phyloP scores from a whole-genome alignment of 2,329 filamentous ascomycete species.

The Epichloe aotearoae region DNA sequence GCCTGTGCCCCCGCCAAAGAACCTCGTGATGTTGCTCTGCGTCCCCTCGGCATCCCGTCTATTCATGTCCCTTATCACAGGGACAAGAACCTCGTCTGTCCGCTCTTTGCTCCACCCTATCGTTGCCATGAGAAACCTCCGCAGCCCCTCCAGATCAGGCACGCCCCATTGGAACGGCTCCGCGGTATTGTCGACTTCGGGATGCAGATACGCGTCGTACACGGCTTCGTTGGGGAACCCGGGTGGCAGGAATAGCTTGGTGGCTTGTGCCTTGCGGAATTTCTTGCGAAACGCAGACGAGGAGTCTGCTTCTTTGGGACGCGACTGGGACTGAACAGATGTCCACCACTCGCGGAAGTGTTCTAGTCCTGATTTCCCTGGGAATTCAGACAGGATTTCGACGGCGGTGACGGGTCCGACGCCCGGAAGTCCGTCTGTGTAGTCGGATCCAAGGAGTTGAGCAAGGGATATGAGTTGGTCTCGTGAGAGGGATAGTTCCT shows the following conservation, averaged over 20 bases:
- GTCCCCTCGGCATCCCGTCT: conserved; percentile 76
- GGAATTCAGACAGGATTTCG: conserved; percentile 87
- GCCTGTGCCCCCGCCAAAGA: conserved; percentile 65
- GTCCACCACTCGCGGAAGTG: conserved; percentile 82
- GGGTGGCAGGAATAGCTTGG: conserved; percentile 75
- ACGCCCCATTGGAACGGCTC: conserved; percentile 91
- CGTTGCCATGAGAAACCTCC: conserved; percentile 76
- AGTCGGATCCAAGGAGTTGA: conserved; percentile 85
- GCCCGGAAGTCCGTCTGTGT: conserved; percentile 81
- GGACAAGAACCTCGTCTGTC: conserved; percentile 90
- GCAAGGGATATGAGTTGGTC: conserved; percentile 80
- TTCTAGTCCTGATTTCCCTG: conserved; percentile 44
- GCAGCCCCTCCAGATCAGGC: conserved; percentile 74
- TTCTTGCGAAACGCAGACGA: conserved; percentile 63
- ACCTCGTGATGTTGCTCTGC: conserved; percentile 91
- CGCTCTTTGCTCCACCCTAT: conserved; percentile 87
- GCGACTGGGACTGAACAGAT: conserved; percentile 55
- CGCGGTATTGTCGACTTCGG: conserved; percentile 69
- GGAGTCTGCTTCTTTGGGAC: conserved; percentile 48
- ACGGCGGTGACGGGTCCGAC: conserved; percentile 90
- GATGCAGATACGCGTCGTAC: conserved; percentile 68
- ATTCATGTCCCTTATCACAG: conserved; percentile 94
- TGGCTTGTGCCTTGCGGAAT: conserved; percentile 64
- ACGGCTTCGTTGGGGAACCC: conserved; percentile 70
- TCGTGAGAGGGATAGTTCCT: conserved; percentile 78